Percentiles rank a stretch among this genome's conserved stretches.
phyloP scores from a whole-genome alignment of 1,284 basidiomycete genomes.

The Lignosus rhinocerotis region DNA sequence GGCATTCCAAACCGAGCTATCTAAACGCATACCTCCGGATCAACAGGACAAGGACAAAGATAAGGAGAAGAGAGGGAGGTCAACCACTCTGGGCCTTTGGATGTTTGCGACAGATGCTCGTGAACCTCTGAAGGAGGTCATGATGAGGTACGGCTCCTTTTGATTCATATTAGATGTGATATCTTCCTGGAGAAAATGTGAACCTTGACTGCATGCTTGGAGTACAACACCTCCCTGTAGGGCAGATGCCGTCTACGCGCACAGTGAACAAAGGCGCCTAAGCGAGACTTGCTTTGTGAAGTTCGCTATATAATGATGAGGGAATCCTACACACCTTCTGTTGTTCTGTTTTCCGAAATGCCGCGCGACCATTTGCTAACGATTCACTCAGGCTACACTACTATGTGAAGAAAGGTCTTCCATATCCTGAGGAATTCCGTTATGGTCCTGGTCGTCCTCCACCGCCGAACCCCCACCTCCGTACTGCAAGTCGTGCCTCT shows the following conservation, averaged over 20 bases:
- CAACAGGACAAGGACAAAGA: conserved; percentile 19
- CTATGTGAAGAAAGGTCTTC: conserved; percentile 60
- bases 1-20: conserved; percentile 32
- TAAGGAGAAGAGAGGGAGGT: conserved; percentile 52
- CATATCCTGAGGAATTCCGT: conserved; percentile 69
- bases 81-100: conserved; percentile 76
- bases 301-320: too few species aligned
- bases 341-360: too few species aligned
- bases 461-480: conserved; percentile 45
- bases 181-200: too few species aligned
- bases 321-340: too few species aligned
- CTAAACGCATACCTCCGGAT: conserved; percentile 20
- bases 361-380: too few species aligned
- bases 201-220: too few species aligned
- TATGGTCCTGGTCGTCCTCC: conserved; percentile 67
- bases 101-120: conserved; percentile 72
- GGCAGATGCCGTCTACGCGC: too few species aligned
- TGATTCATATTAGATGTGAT: not conserved
- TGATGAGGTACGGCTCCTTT: conserved; percentile 51
- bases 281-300: too few species aligned
- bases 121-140: conserved; percentile 68
- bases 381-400: conserved; percentile 50
- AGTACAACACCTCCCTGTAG: too few species aligned
- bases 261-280: too few species aligned
- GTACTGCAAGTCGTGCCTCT: conserved; percentile 29